Evolutionary conservation across 2,329 filamentous ascomycete genomes (phyloP).

Genomic region (Fusarium camptoceras): DNA sequence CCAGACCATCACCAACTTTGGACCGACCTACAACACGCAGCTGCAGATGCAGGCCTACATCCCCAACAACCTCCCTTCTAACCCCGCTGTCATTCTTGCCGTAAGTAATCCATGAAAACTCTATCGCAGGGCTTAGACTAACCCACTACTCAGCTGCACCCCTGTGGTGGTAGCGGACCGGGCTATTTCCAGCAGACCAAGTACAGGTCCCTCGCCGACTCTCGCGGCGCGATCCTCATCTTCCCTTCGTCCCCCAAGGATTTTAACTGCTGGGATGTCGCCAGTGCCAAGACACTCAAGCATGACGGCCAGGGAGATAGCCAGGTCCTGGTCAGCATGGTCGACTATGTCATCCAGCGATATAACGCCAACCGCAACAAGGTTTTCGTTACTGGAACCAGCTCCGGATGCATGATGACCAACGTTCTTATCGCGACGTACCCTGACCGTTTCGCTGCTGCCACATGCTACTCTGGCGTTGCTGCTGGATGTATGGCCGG

Average conservation of each 20-base stretch:
- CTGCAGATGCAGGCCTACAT: slow-evolving; percentile 12
- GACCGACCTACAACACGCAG: slow-evolving; percentile 3
- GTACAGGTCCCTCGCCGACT: slow-evolving; percentile 65
- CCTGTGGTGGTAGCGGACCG: slow-evolving; percentile 64
- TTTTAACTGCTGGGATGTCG: slow-evolving; percentile 70
- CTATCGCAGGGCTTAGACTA: fast-evolving
- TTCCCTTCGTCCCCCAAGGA: slow-evolving; percentile 56
- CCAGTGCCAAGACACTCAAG: slow-evolving; percentile 61
- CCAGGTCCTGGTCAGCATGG: slow-evolving; percentile 66
- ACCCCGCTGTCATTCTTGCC: slow-evolving; percentile 6
- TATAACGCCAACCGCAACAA: slow-evolving; percentile 61
- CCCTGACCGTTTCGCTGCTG: slow-evolving; percentile 65
- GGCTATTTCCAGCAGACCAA: slow-evolving; percentile 63
- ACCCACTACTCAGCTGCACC: slow-evolving; percentile 11
- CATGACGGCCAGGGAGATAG: slow-evolving; percentile 64
- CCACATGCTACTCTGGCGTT: slow-evolving; percentile 63
- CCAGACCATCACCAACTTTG: slow-evolving; percentile 21
- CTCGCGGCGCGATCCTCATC: slow-evolving; percentile 66
- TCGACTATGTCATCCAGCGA: slow-evolving; percentile 59
- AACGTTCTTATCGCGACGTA: slow-evolving; percentile 65
- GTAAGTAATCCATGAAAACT: not conserved
- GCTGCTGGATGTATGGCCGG: slow-evolving; percentile 64
- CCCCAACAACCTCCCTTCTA: not conserved
- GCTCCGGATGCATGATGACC: slow-evolving; percentile 44
- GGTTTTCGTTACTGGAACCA: slow-evolving; percentile 60